These are phyloP conservation scores for Suzukiozyma palmioleophila DNA, from an alignment of 1,139 yeast species.

Conservation along the genomic window DNA sequence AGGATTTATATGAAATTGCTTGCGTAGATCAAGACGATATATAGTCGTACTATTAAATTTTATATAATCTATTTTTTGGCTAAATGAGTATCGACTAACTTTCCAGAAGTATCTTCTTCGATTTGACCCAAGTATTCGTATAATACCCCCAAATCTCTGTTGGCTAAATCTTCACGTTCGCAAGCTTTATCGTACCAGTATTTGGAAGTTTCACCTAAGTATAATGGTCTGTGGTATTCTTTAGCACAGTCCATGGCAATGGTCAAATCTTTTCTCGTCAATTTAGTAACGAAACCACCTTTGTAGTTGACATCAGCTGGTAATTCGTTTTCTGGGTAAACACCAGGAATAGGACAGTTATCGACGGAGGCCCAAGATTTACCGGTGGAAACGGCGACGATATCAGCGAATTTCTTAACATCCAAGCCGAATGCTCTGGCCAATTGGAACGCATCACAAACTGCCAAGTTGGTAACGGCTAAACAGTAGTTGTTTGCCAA, in stretches of 20 bases:
- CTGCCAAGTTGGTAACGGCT: conserved; percentile 57
- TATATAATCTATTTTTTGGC: conserved; percentile 7
- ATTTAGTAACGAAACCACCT: conserved; percentile 53
- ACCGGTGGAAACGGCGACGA: conserved; percentile 57
- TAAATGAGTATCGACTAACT: conserved; percentile 10
- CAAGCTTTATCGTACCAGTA: conserved; percentile 45
- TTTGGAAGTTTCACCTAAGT: conserved; percentile 38
- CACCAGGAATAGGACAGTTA: conserved; percentile 56
- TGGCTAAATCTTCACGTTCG: conserved; percentile 39
- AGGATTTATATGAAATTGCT: background rate
- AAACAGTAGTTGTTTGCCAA: conserved; percentile 55
- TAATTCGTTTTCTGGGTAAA: conserved; percentile 37
- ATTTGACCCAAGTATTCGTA: conserved; percentile 42
- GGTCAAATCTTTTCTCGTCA: conserved; percentile 55
- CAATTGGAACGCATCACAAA: conserved; percentile 56
- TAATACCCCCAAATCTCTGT: conserved; percentile 43
- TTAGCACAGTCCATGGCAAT: conserved; percentile 51
- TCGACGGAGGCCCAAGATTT: conserved; percentile 59
- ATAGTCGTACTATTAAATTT: background rate
- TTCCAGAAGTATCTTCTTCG: conserved; percentile 14
- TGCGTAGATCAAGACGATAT: background rate
- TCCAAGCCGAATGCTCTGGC: conserved; percentile 54
- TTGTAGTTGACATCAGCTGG: conserved; percentile 48
- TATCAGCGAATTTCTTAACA: conserved; percentile 44
- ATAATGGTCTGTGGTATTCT: conserved; percentile 29